Percentiles rank a stretch among this genome's conserved stretches.
These are phyloP conservation scores for Pulveroboletus sp. DNA, from an alignment of 768 basidiomycete genomes.

Conservation along the genomic window DNA sequence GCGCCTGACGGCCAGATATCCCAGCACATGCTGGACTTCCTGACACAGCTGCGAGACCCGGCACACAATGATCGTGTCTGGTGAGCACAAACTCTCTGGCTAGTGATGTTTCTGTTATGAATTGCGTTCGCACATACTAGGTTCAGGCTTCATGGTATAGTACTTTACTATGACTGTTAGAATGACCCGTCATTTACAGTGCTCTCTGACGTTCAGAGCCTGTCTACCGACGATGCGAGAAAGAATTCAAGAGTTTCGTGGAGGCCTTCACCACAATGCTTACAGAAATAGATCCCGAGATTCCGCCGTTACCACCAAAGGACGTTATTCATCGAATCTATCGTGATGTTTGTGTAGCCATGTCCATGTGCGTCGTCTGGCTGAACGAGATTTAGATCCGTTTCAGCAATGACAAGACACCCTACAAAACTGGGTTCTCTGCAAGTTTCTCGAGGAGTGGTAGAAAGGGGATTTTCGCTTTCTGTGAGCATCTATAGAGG, in stretches of 20 bases:
- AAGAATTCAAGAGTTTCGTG: slow-evolving; percentile 86
- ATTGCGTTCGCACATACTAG: slow-evolving; percentile 34
- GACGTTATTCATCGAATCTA: slow-evolving; percentile 93
- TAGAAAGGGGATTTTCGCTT: slow-evolving; percentile 84
- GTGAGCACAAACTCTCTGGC: slow-evolving; percentile 38
- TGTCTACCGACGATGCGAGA: slow-evolving; percentile 55
- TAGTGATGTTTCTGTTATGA: neutral
- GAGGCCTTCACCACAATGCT: slow-evolving; percentile 65
- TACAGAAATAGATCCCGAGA: slow-evolving; percentile 70
- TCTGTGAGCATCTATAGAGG: slow-evolving; percentile 49
- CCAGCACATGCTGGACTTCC: slow-evolving; percentile 78
- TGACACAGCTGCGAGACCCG: slow-evolving; percentile 64
- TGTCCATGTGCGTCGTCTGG: neutral
- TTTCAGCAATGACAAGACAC: slow-evolving; percentile 93
- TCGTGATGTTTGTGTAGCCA: slow-evolving; percentile 56
- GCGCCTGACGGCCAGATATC: slow-evolving; percentile 86
- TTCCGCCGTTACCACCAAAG: slow-evolving; percentile 86
- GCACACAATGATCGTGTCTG: slow-evolving; percentile 82
- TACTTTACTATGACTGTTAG: neutral
- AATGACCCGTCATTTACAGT: neutral
- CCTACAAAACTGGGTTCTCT: slow-evolving; percentile 82
- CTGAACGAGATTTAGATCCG: slow-evolving; percentile 50
- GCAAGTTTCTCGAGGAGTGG: slow-evolving; percentile 88
- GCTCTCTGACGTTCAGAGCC: slow-evolving; percentile 17
- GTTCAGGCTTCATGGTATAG: slow-evolving; percentile 76